Evolutionary conservation across 78 protist species (phyloP), one percentile per base, ranked within the genome.

Genomic region (Guillardia theta): DNA sequence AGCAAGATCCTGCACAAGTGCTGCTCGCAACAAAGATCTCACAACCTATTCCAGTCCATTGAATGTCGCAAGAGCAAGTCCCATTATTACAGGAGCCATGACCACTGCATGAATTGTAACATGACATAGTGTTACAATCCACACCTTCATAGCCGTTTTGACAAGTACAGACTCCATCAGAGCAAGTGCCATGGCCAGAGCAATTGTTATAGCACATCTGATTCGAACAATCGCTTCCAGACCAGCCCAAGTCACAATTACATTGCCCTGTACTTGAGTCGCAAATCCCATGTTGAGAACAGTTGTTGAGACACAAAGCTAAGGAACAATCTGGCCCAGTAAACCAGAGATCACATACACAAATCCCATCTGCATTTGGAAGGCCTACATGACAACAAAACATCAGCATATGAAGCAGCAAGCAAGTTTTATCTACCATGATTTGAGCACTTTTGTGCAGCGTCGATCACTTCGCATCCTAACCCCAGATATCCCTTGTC

Each of bases 401-500:
- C 62, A 53, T 18, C 12, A 18, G 62, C 62, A 53, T 18, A 53
- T 18, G 18, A 12, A 12, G 18, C 62, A 53, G 62, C 62, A 18
- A 12, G 33, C 33, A 21, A 53, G 62, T 21, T 12, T 12, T 12
- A 21, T 18, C 18, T 19, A 64, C 80, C 90, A 50, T 78, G 90
- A 43, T 78, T 78, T 36, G 90, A 78, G 48, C 90, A 78, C 33
- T 78, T 78, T 0, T 43, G 41, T 10, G 33, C 90, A 18, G 44
- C 90, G 48, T 78, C 90, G 15, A 78, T 8, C n/a, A 18, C 90
- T 15, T 44, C 48, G 48, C 90, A 78, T 36, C 50, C 90, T 4
- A n/a, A 46, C 21, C 90, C 90, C 18, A 78, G 44, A 50, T 78
- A 78, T 5, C 90, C 90, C 48, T 78, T 78, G 30, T 78, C 90